These are phyloP conservation scores for Platanthera zijinensis DNA, from an alignment of 106 monocot genomes.

Conservation along the genomic window DNA sequence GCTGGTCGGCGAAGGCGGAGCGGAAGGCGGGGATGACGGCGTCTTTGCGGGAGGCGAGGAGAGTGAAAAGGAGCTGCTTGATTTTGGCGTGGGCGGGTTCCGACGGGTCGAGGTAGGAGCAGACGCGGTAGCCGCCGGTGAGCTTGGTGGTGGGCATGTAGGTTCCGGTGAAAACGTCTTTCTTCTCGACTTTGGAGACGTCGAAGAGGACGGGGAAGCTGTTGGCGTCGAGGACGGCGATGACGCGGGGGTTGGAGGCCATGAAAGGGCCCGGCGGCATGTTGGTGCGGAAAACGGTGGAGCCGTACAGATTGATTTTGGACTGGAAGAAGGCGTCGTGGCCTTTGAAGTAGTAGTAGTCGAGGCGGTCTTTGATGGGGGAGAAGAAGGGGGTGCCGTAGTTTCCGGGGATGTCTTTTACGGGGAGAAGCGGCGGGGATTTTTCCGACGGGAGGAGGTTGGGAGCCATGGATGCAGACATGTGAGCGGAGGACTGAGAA, in stretches of 20 bases:
- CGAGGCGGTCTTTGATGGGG: slow-evolving; percentile 36
- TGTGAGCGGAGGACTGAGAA: too few species aligned
- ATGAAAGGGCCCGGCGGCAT: slow-evolving; percentile 43
- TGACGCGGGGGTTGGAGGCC: slow-evolving; percentile 25
- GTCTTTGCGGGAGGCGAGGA: slow-evolving; percentile 22
- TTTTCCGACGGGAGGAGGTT: not conserved
- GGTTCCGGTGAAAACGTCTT: slow-evolving; percentile 42
- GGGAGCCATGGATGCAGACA: not conserved
- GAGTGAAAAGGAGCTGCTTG: slow-evolving; percentile 31
- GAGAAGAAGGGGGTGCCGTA: slow-evolving; percentile 44
- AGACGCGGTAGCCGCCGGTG: slow-evolving; percentile 41
- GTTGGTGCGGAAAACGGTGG: slow-evolving; percentile 51
- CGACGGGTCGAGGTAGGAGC: slow-evolving; percentile 46
- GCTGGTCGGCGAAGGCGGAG: slow-evolving; percentile 15
- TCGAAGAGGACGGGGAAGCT: slow-evolving; percentile 53
- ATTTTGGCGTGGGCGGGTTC: slow-evolving; percentile 34
- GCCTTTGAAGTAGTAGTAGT: slow-evolving; percentile 49
- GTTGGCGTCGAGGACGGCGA: slow-evolving; percentile 45
- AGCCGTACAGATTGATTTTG: slow-evolving; percentile 22
- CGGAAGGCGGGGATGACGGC: slow-evolving; percentile 31
- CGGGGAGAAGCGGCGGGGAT: not conserved
- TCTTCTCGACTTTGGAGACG: slow-evolving; percentile 48
- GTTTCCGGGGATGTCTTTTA: slow-evolving; percentile 23
- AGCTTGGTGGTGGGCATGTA: slow-evolving; percentile 37
- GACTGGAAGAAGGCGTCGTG: slow-evolving; percentile 30